Conservation (phyloP, 768 basidiomycete genomes). For the Russula foetens region DNA sequence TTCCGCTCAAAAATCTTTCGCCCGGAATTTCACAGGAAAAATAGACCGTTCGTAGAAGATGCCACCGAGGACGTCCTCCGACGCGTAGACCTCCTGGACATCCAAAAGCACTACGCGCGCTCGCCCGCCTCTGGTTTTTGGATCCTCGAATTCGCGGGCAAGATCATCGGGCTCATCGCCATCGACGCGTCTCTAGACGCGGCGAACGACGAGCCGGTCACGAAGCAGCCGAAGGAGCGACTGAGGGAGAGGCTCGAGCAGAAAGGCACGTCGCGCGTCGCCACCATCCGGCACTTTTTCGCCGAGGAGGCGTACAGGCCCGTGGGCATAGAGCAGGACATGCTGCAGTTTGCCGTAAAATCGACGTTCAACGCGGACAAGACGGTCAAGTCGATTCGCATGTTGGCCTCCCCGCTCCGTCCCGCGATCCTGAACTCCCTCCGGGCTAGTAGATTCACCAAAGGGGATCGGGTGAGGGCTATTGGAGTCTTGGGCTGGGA, state of each 20-base stretch:
- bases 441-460: slow-evolving; percentile 39
- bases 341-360: slow-evolving; percentile 50
- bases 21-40: slow-evolving; percentile 39
- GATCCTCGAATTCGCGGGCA: slow-evolving; percentile 51
- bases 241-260: slow-evolving; percentile 18
- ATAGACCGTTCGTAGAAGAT: slow-evolving; percentile 61
- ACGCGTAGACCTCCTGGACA: slow-evolving; percentile 45
- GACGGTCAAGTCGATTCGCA: slow-evolving; percentile 39
- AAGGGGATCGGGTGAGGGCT: slow-evolving; percentile 35
- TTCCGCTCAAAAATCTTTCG: background rate
- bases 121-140: slow-evolving; percentile 62
- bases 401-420: slow-evolving; percentile 42
- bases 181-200: slow-evolving; percentile 51
- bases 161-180: slow-evolving; percentile 61
- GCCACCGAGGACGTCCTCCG: slow-evolving; percentile 43
- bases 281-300: slow-evolving; percentile 66
- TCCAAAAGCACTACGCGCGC: slow-evolving; percentile 47
- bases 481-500: slow-evolving; percentile 57
- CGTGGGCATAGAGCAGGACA: slow-evolving; percentile 52
- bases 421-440: slow-evolving; percentile 41
- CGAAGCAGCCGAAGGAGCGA: slow-evolving; percentile 19
- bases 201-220: slow-evolving; percentile 25
- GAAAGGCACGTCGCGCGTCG: slow-evolving; percentile 40
- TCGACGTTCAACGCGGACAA: slow-evolving; percentile 45
- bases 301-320: slow-evolving; percentile 56